Base-by-base conservation (phyloP, 768 basidiomycete species). In the Suillus bovinus region DNA sequence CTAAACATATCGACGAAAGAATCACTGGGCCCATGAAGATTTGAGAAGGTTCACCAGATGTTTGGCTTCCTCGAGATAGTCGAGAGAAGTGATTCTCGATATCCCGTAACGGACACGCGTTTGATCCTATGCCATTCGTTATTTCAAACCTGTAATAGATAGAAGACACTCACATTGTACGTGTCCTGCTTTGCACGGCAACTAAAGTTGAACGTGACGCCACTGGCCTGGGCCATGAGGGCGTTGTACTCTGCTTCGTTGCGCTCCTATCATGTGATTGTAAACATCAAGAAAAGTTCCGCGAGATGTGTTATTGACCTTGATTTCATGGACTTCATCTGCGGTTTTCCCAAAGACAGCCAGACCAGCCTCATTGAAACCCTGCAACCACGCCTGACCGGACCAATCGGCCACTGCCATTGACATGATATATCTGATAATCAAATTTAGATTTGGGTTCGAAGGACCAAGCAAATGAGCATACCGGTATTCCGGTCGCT, bases 371-470 rank as follows among this genome's bases (percentile, higher is more conserved):
- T 99, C 96, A 72, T 99, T 96, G 81, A 99, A 99, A 4, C 91
- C 94, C 65, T 93, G 92, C 50, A 98, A 78, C 96, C 96, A 99
- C 20, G 87, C 83, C 74, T 96, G 93, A 24, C 87, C 88, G 20
- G 93, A 91, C 78, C 88, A 85, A 74, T 99, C 97, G n/a, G 93
- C 85, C 3, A 94, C 88, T 53, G 91, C 92, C 79, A 97, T 81
- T 42, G 87, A 84, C 66, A 99, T 81, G 70, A 96, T 88, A 67
- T 91, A 93, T 59, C 90, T 91, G 61, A 42, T 31, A 33, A 61
- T 22, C 1, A 36, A 52, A 46, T 66, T 62, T 53, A 62, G 44
- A 5, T 61, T 44, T 41, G 16, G 24, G 14, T 16, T 8, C 20
- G 29, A 53, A 33, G 24, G 17, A 36, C 31, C 13, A 9, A 53